Evolutionary conservation across 225 moss, liverwort and hornwort genomes (phyloP).

Genomic region (Sphagnum tenellum): DNA sequence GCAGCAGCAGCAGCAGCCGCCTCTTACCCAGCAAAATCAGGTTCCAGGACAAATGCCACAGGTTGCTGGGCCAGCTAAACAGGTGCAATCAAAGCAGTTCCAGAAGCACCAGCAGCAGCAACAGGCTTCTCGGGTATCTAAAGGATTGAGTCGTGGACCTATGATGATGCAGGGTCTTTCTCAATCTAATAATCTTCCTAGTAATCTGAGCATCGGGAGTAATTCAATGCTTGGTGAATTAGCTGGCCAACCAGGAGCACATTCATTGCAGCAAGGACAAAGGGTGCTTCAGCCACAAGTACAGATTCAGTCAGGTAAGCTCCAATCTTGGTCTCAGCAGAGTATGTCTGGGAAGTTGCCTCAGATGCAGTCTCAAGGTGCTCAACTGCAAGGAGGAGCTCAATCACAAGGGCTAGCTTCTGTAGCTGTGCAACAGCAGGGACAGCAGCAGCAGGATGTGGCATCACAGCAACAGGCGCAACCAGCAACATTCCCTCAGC

Average conservation of each 20-base stretch:
- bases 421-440: no score
- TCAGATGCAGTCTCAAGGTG: no score
- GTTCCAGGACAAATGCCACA: conserved; percentile 12
- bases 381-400: no score
- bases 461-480: conserved; percentile 3
- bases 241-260: no score
- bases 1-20: conserved; percentile 4
- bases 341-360: no score
- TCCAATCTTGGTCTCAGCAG: background rate
- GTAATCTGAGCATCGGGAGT: background rate
- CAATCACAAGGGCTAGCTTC: no score
- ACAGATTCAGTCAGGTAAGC: no score
- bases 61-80: conserved; percentile 18
- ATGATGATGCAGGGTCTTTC: conserved; percentile 19
- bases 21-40: conserved; percentile 10
- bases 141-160: conserved; percentile 17
- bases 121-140: conserved; percentile 6
- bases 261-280: no score
- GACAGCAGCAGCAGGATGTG: background rate
- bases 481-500: conserved; percentile 4
- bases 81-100: conserved; percentile 19
- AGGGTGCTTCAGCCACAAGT: no score
- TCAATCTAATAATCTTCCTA: conserved; percentile 5
- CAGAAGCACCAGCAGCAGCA: conserved; percentile 22
- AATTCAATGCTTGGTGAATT: no score